These are phyloP conservation scores for Amanita pallidorosea DNA, from an alignment of 768 basidiomycete genomes.

Conservation along the genomic window DNA sequence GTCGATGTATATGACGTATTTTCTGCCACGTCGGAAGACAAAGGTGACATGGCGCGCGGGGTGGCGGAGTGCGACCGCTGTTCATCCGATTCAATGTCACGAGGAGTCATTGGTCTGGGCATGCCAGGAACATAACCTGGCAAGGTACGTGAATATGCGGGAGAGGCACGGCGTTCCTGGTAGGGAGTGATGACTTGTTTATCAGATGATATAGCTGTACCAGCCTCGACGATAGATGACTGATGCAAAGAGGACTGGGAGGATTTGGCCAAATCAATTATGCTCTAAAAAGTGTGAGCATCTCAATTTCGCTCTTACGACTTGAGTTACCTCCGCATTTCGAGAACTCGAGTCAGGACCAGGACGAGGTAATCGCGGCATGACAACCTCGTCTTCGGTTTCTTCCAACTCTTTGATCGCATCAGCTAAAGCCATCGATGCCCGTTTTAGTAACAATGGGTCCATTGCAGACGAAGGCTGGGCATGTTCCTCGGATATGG, in stretches of 20 bases:
- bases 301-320: background rate
- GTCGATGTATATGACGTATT: slow-evolving; percentile 24
- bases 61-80: slow-evolving; percentile 64
- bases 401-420: slow-evolving; percentile 74
- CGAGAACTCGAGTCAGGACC: background rate
- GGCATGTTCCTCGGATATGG: slow-evolving; percentile 26
- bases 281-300: background rate
- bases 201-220: slow-evolving; percentile 64
- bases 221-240: slow-evolving; percentile 39
- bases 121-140: slow-evolving; percentile 88
- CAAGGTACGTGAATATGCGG: slow-evolving; percentile 49
- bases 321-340: background rate
- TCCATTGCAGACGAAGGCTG: slow-evolving; percentile 27
- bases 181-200: slow-evolving; percentile 35
- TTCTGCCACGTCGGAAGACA: slow-evolving; percentile 22
- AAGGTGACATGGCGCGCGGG: slow-evolving; percentile 68
- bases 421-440: slow-evolving; percentile 64
- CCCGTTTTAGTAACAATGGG: slow-evolving; percentile 42
- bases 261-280: background rate
- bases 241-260: slow-evolving; percentile 2
- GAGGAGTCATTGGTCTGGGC: slow-evolving; percentile 88
- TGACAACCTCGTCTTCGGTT: slow-evolving; percentile 65
- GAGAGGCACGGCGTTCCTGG: slow-evolving; percentile 46
- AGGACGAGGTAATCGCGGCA: slow-evolving; percentile 40
- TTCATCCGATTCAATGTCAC: slow-evolving; percentile 64